A percentile compares a stretch with the other conserved stretches of the same genome.
Evolutionary conservation across 2,329 filamentous ascomycete genomes (phyloP).

Genomic region (Dryadomyces quercivorus): DNA sequence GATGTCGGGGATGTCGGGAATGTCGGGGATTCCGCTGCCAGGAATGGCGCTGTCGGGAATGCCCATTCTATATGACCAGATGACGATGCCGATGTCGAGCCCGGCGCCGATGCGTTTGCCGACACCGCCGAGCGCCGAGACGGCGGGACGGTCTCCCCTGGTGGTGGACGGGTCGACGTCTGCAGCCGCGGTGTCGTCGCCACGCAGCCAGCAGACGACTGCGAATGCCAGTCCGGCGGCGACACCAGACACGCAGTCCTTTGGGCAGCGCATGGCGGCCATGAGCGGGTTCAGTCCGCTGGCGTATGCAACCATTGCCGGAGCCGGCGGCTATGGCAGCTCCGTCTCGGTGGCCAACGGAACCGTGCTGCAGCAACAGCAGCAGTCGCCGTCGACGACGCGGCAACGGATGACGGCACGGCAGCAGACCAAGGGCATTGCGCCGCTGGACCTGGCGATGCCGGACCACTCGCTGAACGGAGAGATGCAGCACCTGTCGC

Average conservation of each 20-base stretch:
- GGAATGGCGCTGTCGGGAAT: too few species aligned
- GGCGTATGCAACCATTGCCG: slow-evolving; percentile 14
- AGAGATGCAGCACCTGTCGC: slow-evolving; percentile 49
- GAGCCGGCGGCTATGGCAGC: slow-evolving; percentile 14
- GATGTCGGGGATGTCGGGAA: too few species aligned
- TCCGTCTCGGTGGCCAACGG: slow-evolving; percentile 11
- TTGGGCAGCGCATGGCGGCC: slow-evolving; percentile 19
- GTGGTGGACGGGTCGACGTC: slow-evolving; percentile 37
- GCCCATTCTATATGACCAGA: neutral
- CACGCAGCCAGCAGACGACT: neutral
- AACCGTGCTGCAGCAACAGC: too few species aligned
- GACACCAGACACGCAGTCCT: slow-evolving; percentile 12
- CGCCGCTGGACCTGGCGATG: slow-evolving; percentile 43
- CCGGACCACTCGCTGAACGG: slow-evolving; percentile 27
- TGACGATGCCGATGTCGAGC: neutral
- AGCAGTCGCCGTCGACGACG: slow-evolving; percentile 18
- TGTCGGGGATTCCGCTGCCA: too few species aligned
- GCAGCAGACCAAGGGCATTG: slow-evolving; percentile 36
- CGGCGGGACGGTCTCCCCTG: slow-evolving; percentile 29
- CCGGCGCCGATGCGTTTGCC: slow-evolving; percentile 4
- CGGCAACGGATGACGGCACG: slow-evolving; percentile 27
- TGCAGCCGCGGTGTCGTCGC: slow-evolving; percentile 2
- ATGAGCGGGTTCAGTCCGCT: slow-evolving; percentile 14
- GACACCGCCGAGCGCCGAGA: neutral
- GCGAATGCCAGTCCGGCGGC: neutral